A percentile compares a stretch with the other conserved stretches of the same genome.
Evolutionary conservation across 83 land plant species (phyloP).

Genomic region (Diphasiastrum complanatum): DNA sequence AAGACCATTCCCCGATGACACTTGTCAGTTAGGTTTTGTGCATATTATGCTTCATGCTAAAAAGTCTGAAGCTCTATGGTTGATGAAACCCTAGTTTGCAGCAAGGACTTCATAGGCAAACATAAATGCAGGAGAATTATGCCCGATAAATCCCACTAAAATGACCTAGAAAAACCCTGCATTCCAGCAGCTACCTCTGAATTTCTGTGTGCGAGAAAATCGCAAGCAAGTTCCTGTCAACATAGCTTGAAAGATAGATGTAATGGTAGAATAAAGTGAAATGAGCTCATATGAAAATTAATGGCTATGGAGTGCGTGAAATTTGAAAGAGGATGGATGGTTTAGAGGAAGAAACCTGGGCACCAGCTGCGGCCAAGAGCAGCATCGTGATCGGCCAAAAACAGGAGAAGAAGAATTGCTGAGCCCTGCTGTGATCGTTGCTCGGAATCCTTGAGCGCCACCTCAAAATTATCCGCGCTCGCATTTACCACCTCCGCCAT

Average conservation of each 20-base stretch:
- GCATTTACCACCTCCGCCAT: constrained; percentile 31
- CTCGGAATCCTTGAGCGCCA: constrained; percentile 16
- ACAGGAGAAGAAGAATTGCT: constrained; percentile 27
- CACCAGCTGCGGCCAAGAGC: constrained; percentile 39
- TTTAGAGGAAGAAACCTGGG: constrained; percentile 10
- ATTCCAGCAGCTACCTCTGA: too few species aligned
- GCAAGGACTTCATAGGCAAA: too few species aligned
- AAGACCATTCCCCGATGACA: too few species aligned
- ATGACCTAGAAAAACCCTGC: too few species aligned
- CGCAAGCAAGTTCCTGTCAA: background rate
- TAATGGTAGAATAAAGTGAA: background rate
- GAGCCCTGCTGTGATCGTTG: constrained; percentile 19
- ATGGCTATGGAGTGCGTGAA: too few species aligned
- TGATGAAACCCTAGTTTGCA: too few species aligned
- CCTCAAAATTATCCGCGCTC: constrained; percentile 20
- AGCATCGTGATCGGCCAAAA: constrained; percentile 31
- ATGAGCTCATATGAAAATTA: background rate
- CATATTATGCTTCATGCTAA: too few species aligned
- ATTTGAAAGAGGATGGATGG: background rate
- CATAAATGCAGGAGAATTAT: too few species aligned
- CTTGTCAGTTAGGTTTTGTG: too few species aligned
- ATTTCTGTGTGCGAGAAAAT: too few species aligned
- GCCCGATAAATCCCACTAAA: too few species aligned
- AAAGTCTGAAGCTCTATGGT: too few species aligned
- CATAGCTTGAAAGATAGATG: background rate